These are phyloP conservation scores for Candolleomyces aberdarensis DNA, from an alignment of 768 basidiomycete species.

Conservation along the genomic window DNA sequence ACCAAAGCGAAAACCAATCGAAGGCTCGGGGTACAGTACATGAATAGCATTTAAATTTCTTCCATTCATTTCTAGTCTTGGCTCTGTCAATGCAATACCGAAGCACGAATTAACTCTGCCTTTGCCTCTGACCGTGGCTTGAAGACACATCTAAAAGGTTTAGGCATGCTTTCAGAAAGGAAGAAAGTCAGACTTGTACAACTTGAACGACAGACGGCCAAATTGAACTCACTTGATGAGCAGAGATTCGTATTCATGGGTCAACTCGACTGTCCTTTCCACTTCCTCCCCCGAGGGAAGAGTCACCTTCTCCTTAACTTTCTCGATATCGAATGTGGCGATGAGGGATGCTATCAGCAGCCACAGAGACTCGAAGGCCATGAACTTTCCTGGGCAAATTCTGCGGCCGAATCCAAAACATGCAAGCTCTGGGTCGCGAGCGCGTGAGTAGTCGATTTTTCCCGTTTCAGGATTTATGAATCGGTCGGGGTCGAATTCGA, in stretches of 20 bases:
- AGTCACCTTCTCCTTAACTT: slow-evolving; percentile 19
- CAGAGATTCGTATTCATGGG: slow-evolving; percentile 13
- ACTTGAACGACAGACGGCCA: background rate
- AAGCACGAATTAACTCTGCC: no score
- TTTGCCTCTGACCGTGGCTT: no score
- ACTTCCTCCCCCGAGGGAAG: slow-evolving; percentile 7
- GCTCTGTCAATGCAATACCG: no score
- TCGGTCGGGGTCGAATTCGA: slow-evolving; percentile 39
- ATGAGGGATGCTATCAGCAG: slow-evolving; percentile 20
- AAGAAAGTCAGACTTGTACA: background rate
- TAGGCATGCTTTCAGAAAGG: no score
- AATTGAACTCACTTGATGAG: slow-evolving; percentile 16
- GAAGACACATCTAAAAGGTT: no score
- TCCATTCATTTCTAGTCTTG: no score
- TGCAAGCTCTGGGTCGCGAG: slow-evolving; percentile 23
- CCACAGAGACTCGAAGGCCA: slow-evolving; percentile 24
- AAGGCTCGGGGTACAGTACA: no score
- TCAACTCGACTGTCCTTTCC: slow-evolving; percentile 7
- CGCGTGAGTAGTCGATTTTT: slow-evolving; percentile 17
- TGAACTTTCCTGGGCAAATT: slow-evolving; percentile 22
- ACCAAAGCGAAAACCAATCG: no score
- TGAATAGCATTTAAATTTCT: no score
- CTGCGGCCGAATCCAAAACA: slow-evolving; percentile 32
- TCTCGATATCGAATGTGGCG: slow-evolving; percentile 20
- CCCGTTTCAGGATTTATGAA: slow-evolving; percentile 25